Evolutionary conservation across 2,329 filamentous ascomycete species (phyloP).

Genomic region (Clonostachys solani): DNA sequence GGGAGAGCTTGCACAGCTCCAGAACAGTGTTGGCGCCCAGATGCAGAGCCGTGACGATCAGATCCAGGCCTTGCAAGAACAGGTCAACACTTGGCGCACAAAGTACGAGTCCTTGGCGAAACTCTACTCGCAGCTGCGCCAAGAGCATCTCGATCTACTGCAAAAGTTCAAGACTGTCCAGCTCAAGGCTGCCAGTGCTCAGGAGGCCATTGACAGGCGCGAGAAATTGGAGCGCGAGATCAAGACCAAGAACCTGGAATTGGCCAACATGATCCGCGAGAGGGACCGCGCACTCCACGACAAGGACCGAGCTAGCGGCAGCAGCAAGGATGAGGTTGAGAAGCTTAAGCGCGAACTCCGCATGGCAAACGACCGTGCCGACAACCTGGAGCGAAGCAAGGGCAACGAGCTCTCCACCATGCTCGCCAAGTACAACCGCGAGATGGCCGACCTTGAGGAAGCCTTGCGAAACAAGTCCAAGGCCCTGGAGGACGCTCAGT

Average conservation of each 20-base stretch:
- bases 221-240: constrained; percentile 97
- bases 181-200: constrained; percentile 92
- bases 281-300: constrained; percentile 91
- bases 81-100: constrained; percentile 94
- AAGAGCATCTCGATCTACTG: constrained; percentile 90
- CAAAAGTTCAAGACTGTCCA: constrained; percentile 97
- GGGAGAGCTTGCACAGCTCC: constrained; percentile 77
- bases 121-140: constrained; percentile 91
- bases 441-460: constrained; percentile 96
- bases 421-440: constrained; percentile 92
- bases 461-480: constrained; percentile 83
- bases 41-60: constrained; percentile 89
- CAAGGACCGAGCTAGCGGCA: constrained; percentile 80
- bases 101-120: constrained; percentile 98
- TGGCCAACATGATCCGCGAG: constrained; percentile 98
- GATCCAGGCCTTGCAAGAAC: constrained; percentile 87
- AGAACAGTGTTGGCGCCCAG: constrained; percentile 80
- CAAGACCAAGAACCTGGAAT: constrained; percentile 98
- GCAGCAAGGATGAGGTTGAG: constrained; percentile 88
- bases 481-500: constrained; percentile 77
- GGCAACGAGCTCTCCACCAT: constrained; percentile 92
- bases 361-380: constrained; percentile 84
- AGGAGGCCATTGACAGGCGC: constrained; percentile 90
- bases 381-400: constrained; percentile 89
- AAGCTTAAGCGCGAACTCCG: constrained; percentile 92